Conservation (phyloP, 2,329 filamentous ascomycete species). For the Fusarium chlamydosporum region DNA sequence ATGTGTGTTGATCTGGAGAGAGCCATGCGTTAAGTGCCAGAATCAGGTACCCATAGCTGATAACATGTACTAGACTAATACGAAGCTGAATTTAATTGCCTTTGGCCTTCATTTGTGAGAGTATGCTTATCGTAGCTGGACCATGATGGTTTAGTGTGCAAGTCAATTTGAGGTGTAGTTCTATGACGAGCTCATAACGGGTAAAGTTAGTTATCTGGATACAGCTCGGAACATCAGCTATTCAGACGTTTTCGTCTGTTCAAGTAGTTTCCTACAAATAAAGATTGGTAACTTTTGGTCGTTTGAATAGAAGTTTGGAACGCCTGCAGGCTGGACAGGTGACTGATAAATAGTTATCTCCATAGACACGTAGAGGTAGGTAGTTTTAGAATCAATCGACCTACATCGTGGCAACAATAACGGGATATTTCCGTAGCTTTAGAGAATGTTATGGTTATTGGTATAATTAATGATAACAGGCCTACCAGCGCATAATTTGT, state of each 20-base stretch:
- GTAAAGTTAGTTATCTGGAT: slow-evolving; percentile 11
- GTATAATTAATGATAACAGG: neutral
- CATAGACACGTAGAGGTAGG: no score
- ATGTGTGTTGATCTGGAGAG: slow-evolving; percentile 7
- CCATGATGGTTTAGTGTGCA: slow-evolving; percentile 8
- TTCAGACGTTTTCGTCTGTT: neutral
- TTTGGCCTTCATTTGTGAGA: slow-evolving; percentile 3
- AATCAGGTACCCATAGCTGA: slow-evolving; percentile 29
- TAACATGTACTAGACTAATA: slow-evolving; percentile 11
- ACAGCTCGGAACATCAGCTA: neutral
- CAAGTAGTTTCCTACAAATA: neutral
- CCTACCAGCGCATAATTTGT: neutral
- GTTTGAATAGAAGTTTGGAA: neutral
- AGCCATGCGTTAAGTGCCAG: slow-evolving; percentile 11
- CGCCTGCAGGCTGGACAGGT: neutral
- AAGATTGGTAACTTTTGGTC: neutral
- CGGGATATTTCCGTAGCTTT: neutral
- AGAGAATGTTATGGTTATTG: neutral
- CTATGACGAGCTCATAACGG: slow-evolving; percentile 41
- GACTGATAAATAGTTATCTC: no score
- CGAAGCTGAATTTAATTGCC: slow-evolving; percentile 4
- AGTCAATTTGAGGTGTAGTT: slow-evolving; percentile 19
- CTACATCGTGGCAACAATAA: neutral
- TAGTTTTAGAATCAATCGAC: neutral
- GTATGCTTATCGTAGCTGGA: neutral